These are phyloP conservation scores for Thermomucor indicae-seudaticae DNA, from an alignment of 371 early-diverging fungal species.

Conservation along the genomic window DNA sequence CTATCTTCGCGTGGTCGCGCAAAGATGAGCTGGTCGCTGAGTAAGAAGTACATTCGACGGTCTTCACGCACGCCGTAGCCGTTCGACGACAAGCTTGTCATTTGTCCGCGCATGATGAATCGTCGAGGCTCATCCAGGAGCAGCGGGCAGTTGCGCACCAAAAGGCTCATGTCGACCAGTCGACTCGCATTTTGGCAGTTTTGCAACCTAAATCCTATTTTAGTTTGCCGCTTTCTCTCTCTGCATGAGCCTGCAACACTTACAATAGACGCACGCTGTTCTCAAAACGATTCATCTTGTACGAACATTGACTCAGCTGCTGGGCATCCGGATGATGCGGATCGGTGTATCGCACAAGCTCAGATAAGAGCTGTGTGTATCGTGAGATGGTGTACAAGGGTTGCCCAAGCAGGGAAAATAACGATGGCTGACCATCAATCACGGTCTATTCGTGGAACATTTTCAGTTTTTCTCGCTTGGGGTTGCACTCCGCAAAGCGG, in stretches of 20 bases:
- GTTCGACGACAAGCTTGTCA: conserved; percentile 1
- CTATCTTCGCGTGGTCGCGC: conserved; percentile 11
- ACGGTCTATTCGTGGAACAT: no score
- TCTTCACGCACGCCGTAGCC: conserved; percentile 8
- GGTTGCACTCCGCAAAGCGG: not conserved
- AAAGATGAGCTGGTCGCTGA: conserved; percentile 14
- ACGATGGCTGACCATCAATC: conserved; percentile 8
- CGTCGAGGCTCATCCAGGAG: conserved; percentile 16
- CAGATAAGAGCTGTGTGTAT: conserved; percentile 12
- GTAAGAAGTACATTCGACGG: conserved; percentile 14
- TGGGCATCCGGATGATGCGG: conserved; percentile 22
- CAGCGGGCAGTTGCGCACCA: conserved; percentile 13
- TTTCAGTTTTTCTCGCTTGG: no score
- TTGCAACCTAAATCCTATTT: conserved; percentile 4
- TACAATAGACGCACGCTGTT: conserved; percentile 12
- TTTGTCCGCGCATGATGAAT: conserved; percentile 13
- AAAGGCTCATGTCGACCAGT: conserved; percentile 9
- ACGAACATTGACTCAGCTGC: conserved; percentile 9
- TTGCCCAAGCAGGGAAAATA: conserved; percentile 10
- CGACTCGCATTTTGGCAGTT: conserved; percentile 13
- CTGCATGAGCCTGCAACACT: conserved; percentile 1
- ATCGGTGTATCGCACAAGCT: conserved; percentile 13
- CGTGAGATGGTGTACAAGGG: conserved; percentile 15
- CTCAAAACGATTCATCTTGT: conserved; percentile 8
- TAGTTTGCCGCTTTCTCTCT: not conserved